Base-by-base conservation (phyloP, 768 basidiomycete species). In the Grammothele lineata region DNA sequence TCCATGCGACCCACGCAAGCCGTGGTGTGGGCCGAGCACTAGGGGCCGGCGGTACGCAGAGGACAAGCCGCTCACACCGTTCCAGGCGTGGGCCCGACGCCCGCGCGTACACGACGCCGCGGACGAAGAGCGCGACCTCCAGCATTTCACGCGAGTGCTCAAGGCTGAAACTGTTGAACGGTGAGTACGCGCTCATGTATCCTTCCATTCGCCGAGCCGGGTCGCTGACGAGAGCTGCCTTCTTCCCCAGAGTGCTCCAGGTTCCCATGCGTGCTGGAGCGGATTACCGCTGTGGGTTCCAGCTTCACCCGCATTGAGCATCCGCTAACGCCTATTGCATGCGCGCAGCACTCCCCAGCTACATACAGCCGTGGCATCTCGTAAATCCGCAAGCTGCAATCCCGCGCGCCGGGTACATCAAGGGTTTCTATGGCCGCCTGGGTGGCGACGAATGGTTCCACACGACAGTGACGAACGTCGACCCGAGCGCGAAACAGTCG, bases 381-480 rank as follows among this genome's bases (percentile, higher is more conserved):
- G 62, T 69, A 5, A 80, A 85, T 55, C 82, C 86, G 5, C 62
- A 69, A 3, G 87, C 85, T 4, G 71, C 80, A 6, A 63, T 72
- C 11, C 85, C 77, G 4, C 73, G 66, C 37, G 51, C 55, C 1
- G 78, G 78, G 10, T 86, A 76, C 56, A 67, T 70, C 34, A 63
- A 69, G 37, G 66, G 70, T 56, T 43, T 82, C 71, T 77, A 78
- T 51, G 83, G 80, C 5, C 77, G 88, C 7, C 66, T 89, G 12
- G 75, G 83, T 50, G 62, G 65, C 41, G 59, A 77, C 18, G 57
- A 58, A 7, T 79, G 73, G 57, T 91, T 91, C 57, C 76, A 75
- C 33, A 89, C 88, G 0, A 89, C 82, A 0, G 83, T 88, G 12
- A 87, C 86, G 0, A 89, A 91, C 48, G 73, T 91, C 33, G 80